phyloP scores from a whole-genome alignment of 495 filamentous ascomycete species.

The Lasiosphaeria ovina region DNA sequence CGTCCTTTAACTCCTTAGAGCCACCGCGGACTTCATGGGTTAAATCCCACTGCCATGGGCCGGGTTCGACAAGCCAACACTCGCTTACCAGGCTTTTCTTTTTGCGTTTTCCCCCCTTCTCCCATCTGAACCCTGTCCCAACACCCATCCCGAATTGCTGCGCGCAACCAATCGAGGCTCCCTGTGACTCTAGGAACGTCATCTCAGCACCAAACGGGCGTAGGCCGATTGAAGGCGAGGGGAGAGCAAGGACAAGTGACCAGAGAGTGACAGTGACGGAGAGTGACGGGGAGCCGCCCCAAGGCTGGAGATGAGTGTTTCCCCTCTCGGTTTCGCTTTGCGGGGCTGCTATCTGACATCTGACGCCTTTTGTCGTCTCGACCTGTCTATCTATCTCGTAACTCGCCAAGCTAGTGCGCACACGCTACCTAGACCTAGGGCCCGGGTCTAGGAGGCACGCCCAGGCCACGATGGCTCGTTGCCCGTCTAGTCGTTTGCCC shows the following conservation, averaged over 20 bases:
- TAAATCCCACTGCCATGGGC: background rate
- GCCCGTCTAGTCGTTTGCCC: background rate
- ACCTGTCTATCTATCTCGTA: background rate
- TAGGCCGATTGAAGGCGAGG: conserved; percentile 7
- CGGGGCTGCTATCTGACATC: background rate
- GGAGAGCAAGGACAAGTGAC: background rate
- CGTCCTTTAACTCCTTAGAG: no score
- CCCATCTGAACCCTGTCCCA: background rate
- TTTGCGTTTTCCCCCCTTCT: background rate
- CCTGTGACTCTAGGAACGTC: conserved; percentile 7
- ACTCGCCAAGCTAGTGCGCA: no score
- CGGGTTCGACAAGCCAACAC: background rate
- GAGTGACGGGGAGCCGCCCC: background rate
- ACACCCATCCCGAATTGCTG: no score
- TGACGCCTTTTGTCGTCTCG: background rate
- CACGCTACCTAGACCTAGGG: no score
- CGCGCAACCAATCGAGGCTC: conserved; percentile 15
- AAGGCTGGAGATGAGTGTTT: background rate
- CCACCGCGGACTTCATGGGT: background rate
- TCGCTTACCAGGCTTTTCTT: background rate
- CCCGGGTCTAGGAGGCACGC: no score
- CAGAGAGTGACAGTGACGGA: background rate
- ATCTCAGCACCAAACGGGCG: conserved; percentile 12
- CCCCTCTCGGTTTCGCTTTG: conserved; percentile 4
- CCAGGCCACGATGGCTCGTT: background rate